Conservation (phyloP, 768 basidiomycete genomes). For the Macrolepiota albuminosa region DNA sequence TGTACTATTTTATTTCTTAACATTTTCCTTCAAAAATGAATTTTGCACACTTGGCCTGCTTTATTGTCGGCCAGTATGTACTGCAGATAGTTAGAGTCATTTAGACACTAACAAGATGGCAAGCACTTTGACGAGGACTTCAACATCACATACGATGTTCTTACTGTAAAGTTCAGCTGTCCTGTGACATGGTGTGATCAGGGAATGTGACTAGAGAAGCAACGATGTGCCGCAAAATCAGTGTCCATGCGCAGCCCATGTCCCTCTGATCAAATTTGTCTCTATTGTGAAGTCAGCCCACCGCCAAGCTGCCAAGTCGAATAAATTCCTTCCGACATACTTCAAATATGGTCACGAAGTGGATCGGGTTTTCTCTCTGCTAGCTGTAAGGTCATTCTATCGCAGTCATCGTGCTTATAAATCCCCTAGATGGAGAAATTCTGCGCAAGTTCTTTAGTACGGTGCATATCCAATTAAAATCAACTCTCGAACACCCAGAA, state of each 20-base stretch:
- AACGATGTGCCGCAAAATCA: neutral
- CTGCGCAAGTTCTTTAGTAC: neutral
- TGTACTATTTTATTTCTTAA: neutral
- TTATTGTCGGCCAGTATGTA: neutral
- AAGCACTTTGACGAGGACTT: neutral
- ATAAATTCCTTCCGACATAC: neutral
- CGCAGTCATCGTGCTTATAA: too few relatives aligned
- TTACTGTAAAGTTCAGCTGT: neutral
- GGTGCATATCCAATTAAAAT: neutral
- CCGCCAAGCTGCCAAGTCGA: slow-evolving; percentile 7
- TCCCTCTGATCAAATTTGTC: neutral
- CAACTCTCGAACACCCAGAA: neutral
- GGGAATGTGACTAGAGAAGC: neutral
- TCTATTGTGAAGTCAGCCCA: neutral
- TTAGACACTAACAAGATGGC: too few relatives aligned
- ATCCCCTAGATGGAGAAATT: too few relatives aligned
- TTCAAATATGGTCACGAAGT: neutral
- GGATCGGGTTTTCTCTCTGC: neutral
- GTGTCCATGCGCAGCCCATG: neutral
- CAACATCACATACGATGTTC: neutral
- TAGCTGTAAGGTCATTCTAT: neutral
- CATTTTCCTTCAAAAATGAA: too few relatives aligned
- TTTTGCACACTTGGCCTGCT: neutral
- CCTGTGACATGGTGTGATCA: neutral
- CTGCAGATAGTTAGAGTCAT: neutral